Base-by-base conservation (phyloP, 768 basidiomycete species). In the Naganishia friedmannii region DNA sequence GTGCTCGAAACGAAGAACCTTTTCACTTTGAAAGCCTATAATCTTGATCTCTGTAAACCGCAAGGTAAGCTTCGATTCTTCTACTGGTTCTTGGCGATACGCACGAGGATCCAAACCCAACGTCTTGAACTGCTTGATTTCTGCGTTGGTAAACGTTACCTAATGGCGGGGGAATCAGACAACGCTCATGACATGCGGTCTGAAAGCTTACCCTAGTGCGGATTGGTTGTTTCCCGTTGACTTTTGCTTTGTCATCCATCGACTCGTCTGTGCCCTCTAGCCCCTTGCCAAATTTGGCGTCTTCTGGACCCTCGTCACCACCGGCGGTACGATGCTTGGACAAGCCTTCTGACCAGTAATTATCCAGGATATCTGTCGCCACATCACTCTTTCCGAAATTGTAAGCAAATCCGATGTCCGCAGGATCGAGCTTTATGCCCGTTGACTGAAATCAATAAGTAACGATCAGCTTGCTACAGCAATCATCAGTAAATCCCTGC, bases 1-100 rank as follows among this genome's bases (percentile, higher is more conserved):
- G 77, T 97, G 92, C 77, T 93, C 90, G 73, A 94, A 90, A 1
- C 82, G 82, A 0, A 98, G 84, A 73, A 89, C 85, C 6, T 80
- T 80, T 15, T 85, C 85, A 66, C 89, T 84, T 78, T 93, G 93
- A 84, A 97, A 98, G 5, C 96, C 96, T 31, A 99, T 87, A 5
- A 99, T 87, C 79, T 89, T 93, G 77, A 99, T 86, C 13, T 88
- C 92, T 63, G 17, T 4, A 15, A 26, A 23, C 9, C 28, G 15
- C 17, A 4, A 15, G 12, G 26, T 63, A 26, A 63, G 60, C 39
- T 63, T 3, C 17, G 23, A 7, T 13, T 29, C 23, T 91, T 51
- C 70, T 31, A 60, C 3, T n/a, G 48, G 21, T 13, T 26, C 17
- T 29, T 26, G n/a, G n/a, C 19, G 9, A 46, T 13, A 77, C 84